Conservation (phyloP, 1,139 yeast genomes). For the Lodderomyces metapsilosis region DNA sequence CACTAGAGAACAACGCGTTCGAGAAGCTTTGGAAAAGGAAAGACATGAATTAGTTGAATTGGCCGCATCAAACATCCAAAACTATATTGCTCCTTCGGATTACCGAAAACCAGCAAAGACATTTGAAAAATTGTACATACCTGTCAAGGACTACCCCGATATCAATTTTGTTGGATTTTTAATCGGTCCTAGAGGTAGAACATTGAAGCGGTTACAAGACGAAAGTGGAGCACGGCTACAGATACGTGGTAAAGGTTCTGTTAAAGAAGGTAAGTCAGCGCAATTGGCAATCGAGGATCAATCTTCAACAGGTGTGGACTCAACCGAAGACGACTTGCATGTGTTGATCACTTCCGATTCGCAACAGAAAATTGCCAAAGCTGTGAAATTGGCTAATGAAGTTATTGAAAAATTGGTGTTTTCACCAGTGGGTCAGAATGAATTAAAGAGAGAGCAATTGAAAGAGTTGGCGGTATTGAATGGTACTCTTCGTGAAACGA, state of each 20-base stretch:
- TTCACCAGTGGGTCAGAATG: slow-evolving; percentile 92
- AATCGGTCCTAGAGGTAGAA: slow-evolving; percentile 94
- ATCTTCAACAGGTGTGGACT: slow-evolving; percentile 16
- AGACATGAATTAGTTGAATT: slow-evolving; percentile 72
- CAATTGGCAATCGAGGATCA: slow-evolving; percentile 25
- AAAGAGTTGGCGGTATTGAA: slow-evolving; percentile 89
- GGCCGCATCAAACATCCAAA: slow-evolving; percentile 73
- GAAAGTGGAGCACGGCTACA: slow-evolving; percentile 85
- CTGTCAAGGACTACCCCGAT: slow-evolving; percentile 85
- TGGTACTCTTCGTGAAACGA: slow-evolving; percentile 86
- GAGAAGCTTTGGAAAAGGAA: slow-evolving; percentile 68
- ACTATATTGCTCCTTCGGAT: slow-evolving; percentile 77
- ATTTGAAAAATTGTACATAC: slow-evolving; percentile 80
- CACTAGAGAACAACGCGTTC: slow-evolving; percentile 71
- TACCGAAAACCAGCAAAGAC: slow-evolving; percentile 71
- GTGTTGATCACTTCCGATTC: slow-evolving; percentile 85
- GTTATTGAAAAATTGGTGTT: slow-evolving; percentile 80
- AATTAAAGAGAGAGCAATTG: slow-evolving; percentile 84
- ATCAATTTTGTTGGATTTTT: slow-evolving; percentile 89
- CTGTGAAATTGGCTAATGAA: slow-evolving; percentile 70
- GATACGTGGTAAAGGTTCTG: slow-evolving; percentile 91
- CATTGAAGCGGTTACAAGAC: slow-evolving; percentile 75
- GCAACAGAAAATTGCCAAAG: slow-evolving; percentile 73
- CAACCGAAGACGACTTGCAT: slow-evolving; percentile 70
- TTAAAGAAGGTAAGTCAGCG: slow-evolving; percentile 78